Evolutionary conservation across 208 protist species (phyloP), one percentile per base, ranked within the genome.

Genomic region (Angomonas deanei): DNA sequence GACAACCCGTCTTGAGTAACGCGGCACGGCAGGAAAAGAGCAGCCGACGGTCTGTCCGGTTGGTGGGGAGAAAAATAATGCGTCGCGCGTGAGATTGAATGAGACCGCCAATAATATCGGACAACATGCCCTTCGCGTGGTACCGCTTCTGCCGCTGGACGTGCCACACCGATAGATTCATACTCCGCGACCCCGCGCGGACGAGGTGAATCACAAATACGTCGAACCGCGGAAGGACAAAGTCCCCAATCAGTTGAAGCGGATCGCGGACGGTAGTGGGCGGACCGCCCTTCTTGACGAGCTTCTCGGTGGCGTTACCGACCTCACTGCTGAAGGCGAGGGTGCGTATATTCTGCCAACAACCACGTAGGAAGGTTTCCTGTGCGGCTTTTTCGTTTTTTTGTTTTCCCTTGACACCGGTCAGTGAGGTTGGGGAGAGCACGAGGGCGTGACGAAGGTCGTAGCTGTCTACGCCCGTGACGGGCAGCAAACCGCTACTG

Each of bases 201-300:
- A 94, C 88, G n/a, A 94, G 64, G 54, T 94, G 88, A n/a, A 94
- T 74, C 2, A 94, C 72, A 47, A 81, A 87, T 8, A 94, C 79
- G 28, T 83, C 68, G 53, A 70, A 80, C 10, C 68, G 76, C 6
- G 88, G 88, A 13, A 76, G 59, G 2, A 94, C 53, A 61, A 74
- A 66, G 3, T 56, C 48, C 48, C 65, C 78, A 26, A 94, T 59
- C 0, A 78, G 74, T 34, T 61, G 52, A 31, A 87, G 57, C 17
- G 88, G 84, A 61, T 94, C 88, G 10, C 60, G 15, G 11, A 2
- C 53, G 19, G 5, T n/a, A 24, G 53, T 21, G 3, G 28, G 28
- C 36, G n/a, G n/a, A n/a, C n/a, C n/a, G n/a, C n/a, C n/a, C n/a
- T n/a, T n/a, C n/a, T n/a, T n/a, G n/a, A 42, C 36, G 36, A 8